Base-by-base conservation (phyloP, 495 filamentous ascomycete species). In the Podospora anserina region DNA sequence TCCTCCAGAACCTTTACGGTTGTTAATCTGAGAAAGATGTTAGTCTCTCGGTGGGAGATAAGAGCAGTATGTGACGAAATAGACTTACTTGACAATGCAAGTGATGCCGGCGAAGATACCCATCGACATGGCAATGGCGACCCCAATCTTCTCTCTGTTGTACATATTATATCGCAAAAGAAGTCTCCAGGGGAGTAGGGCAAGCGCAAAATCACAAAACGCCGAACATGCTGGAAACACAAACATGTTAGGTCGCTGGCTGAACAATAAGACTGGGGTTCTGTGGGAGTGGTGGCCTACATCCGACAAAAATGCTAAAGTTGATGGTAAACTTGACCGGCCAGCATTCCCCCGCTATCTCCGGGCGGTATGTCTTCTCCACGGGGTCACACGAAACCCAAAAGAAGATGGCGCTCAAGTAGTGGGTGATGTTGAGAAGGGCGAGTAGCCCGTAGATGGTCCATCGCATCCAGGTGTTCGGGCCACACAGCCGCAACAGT, bases 361-460 rank as follows among this genome's bases (percentile, higher is more conserved):
- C 28, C 1, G 34, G 39, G n/a, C 78, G 65, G 76, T 78, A 83
- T 13, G 73, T 72, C 61, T 78, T 80, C 26, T 73, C 69, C 15
- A 81, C 80, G n/a, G 64, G 72, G 39, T 73, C 59, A 68, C 82
- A 84, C 32, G 73, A 69, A 0, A 81, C 64, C 71, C 77, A 84
- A 7, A 74, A 75, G 57, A 82, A 80, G 4, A 83, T 71, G 23
- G 77, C 78, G 49, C 75, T 80, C n/a, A 80, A 55, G 23, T 76
- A 76, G 61, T 78, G 75, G 63, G 76, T 72, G 20, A 79, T 54
- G 68, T 82, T 82, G 56, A 82, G 74, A 32, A 66, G 67, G 58
- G 75, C 66, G 32, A 79, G 78, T 20, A 82, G 67, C 49, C 75
- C 67, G 72, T 69, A 73, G n/a, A 77, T 23, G 55, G 68, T 59